Conservation (phyloP, 2,329 filamentous ascomycete species). For the Ceratocystiopsis sp. region DNA sequence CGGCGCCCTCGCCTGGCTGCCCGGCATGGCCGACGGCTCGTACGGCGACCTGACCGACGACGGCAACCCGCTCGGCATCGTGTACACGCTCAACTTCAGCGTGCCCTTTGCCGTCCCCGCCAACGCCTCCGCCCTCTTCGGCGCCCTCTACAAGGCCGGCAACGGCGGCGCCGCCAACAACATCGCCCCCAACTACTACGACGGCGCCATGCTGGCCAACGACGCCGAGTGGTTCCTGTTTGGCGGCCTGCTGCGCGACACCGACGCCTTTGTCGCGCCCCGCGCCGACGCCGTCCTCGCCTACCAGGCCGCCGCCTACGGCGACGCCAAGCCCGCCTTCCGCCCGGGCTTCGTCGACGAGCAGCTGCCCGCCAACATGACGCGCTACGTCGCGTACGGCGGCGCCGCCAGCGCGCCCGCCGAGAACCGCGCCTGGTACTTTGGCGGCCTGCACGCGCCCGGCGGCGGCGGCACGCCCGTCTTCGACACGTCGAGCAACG, state of each 20-base stretch:
- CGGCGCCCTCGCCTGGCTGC: constrained; percentile 36
- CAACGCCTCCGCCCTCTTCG: constrained; percentile 37
- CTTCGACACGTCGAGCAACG: constrained; percentile 17
- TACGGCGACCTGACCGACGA: constrained; percentile 13
- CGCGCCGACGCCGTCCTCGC: constrained; percentile 24
- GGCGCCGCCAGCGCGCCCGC: constrained; percentile 47
- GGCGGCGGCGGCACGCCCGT: constrained; percentile 28
- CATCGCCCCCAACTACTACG: constrained; percentile 36
- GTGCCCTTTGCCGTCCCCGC: constrained; percentile 32
- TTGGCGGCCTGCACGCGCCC: constrained; percentile 41
- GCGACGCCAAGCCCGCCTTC: constrained; percentile 25
- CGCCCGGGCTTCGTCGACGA: constrained; percentile 23
- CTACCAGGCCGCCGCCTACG: constrained; percentile 39
- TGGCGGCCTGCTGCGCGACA: constrained; percentile 33
- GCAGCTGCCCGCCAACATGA: constrained; percentile 28
- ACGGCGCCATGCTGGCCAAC: constrained; percentile 50
- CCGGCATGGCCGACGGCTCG: constrained; percentile 28
- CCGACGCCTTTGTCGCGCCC: constrained; percentile 20
- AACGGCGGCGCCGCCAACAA: constrained; percentile 30
- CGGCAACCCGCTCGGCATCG: constrained; percentile 32
- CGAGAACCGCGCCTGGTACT: constrained; percentile 56
- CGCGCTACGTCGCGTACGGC: constrained; percentile 46
- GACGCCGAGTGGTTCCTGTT: constrained; percentile 46
- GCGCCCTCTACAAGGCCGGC: constrained; percentile 27
- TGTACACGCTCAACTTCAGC: constrained; percentile 43